phyloP scores from a whole-genome alignment of 495 filamentous ascomycete genomes.

The Parathielavia hyrcaniae region DNA sequence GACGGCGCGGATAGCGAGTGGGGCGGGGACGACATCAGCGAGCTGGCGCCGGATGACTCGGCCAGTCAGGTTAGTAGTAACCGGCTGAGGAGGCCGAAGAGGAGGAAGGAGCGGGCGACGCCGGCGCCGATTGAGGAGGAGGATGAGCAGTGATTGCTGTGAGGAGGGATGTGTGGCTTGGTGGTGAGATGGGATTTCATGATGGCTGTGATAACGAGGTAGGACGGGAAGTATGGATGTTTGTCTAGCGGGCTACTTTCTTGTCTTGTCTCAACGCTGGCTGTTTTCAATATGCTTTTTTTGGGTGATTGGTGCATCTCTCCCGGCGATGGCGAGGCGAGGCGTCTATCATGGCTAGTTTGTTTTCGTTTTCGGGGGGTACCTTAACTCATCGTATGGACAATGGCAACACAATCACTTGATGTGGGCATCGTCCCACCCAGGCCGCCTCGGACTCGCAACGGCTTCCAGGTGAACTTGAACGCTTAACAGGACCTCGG shows the following conservation, averaged over 20 bases:
- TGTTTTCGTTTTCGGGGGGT: background rate
- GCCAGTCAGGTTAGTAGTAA: conserved; percentile 85
- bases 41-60: conserved; percentile 65
- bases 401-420: background rate
- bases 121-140: conserved; percentile 84
- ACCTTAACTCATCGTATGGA: background rate
- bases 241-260: background rate
- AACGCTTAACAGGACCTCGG: too few species aligned
- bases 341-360: conserved; percentile 2
- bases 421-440: too few species aligned
- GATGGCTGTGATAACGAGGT: background rate
- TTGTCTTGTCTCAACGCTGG: background rate
- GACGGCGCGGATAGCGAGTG: conserved; percentile 54
- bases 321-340: conserved; percentile 2
- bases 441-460: too few species aligned
- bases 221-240: background rate
- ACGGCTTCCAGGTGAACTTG: too few species aligned
- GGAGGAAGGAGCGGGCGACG: conserved; percentile 67
- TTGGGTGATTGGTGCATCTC: background rate
- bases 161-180: background rate
- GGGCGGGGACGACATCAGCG: conserved; percentile 63
- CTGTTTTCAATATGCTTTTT: background rate
- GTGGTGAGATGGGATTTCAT: background rate
- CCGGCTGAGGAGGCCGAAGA: conserved; percentile 61
- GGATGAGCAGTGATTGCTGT: conserved; percentile 21